Evolutionary conservation across 2,329 filamentous ascomycete species (phyloP), one percentile per base, ranked within the genome.

Genomic region (Nigrospora osmanthi): DNA sequence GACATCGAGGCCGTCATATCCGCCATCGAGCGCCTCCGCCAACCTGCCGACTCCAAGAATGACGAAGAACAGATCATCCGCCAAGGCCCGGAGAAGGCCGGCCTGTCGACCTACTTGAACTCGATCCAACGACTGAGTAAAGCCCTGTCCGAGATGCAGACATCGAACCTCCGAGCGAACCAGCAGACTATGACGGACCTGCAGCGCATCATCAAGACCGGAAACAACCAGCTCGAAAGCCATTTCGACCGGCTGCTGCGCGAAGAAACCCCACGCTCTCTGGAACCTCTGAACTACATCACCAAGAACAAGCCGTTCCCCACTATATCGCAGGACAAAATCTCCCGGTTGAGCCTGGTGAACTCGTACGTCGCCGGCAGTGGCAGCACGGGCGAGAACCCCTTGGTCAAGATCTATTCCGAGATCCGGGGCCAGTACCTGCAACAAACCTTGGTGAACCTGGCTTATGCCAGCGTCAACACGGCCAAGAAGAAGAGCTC

Each of bases 41-140:
- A 94, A 58, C 91, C 93, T n/a, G 81, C 90, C 49, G 89, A 97
- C 62, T 89, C 89, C 61, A 91, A 93, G 59, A 89, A 86, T 54
- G 82, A 87, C 50, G 93, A 98, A 64, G 93, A 98, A 65, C 82
- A 84, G 44, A 89, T 96, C 51, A 90, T 98, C 58, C 83, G 89
- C 44, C 80, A 83, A 52, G 89, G 89, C n/a, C 90, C 90, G 1
- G 83, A 89, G 54, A 85, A 85, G 64, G 82, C 83, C 31, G 90
- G 90, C 35, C 70, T 98, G 46, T 76, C 81, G 34, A 87, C 87
- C 55, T 98, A 95, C 65, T 79, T 98, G 41, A 83, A 82, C 38
- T 95, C 91, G 6, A 80, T 97, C 54, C 93, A 94, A 67, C 85
- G 93, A 36, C 80, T 95, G 31, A 89, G 85, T 57, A 86, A 86